These are phyloP conservation scores for Boletus patriciae DNA, from an alignment of 768 basidiomycete species.

Conservation along the genomic window DNA sequence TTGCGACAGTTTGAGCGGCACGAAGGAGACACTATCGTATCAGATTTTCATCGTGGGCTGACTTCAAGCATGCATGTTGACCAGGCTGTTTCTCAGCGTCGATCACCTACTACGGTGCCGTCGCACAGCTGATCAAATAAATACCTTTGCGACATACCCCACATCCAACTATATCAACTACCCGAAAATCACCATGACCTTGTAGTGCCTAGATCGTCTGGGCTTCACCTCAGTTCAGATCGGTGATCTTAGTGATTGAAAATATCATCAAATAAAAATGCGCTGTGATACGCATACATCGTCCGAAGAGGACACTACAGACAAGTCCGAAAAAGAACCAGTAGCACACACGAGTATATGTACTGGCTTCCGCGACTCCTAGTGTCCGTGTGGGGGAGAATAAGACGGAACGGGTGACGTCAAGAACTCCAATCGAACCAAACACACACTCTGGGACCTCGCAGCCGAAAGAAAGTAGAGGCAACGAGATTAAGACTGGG, in stretches of 20 bases:
- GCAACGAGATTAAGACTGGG: neutral
- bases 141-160: constrained; percentile 55
- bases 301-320: neutral
- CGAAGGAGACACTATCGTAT: constrained; percentile 46
- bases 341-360: neutral
- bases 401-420: neutral
- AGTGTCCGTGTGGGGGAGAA: neutral
- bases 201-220: neutral
- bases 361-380: neutral
- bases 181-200: neutral
- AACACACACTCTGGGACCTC: neutral
- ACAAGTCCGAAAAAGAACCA: constrained; percentile 6
- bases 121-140: constrained; percentile 48
- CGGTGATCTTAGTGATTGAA: neutral
- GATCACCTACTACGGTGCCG: constrained; percentile 59
- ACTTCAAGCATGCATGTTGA: neutral
- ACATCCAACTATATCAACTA: constrained; percentile 33
- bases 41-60: neutral
- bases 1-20: constrained; percentile 64
- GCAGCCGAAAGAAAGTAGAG: constrained; percentile 7
- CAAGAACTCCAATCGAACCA: neutral
- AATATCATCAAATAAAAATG: neutral
- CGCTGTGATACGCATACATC: neutral
- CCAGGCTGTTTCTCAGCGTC: constrained; percentile 35
- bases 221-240: no score